Evolutionary conservation across 345 rosid species (phyloP), one percentile per base, ranked within the genome.

Genomic region (Gossypium sturtianum): DNA sequence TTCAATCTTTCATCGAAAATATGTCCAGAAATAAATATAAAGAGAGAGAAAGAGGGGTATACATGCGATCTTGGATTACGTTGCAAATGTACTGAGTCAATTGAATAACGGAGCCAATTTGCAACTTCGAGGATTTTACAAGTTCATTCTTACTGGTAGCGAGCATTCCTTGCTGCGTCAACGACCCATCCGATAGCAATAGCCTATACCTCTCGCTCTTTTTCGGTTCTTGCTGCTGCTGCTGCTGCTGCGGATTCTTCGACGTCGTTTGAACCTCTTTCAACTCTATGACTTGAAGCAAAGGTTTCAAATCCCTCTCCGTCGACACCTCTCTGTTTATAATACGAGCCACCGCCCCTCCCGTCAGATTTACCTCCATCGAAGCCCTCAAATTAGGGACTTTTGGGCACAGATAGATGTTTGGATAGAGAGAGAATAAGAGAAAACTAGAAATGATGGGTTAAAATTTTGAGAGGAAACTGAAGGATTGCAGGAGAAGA

Each of bases 221-320:
- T 57, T 61, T 82, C 54, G 23, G 57, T 20, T 41, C 76, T 13
- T 75, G 82, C 66, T 79, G 84, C 54, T 79, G 84, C 63, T 75
- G 82, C 66, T 79, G 84, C 54, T 79, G 79, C 52, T 81, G 83
- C 52, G 76, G 85, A 64, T 80, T 84, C 78, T 80, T 87, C 16
- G 52, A 15, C 41, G 86, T 76, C 17, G 87, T 80, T 71, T 76
- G 87, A 60, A 91, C 86, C 72, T 62, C 41, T 85, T 86, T 92
- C 80, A 94, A 13, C n/a, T 91, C 97, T 73, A 81, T 81, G 74
- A 91, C 89, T 76, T 92, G 98, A 64, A 92, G 74, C 48, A 86
- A 80, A 38, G 97, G 98, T 74, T 76, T 85, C 82, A 87, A 22
- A 0, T 89, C 88, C 71, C 12, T 73, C 69, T 88, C 89, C 27